Evolutionary conservation across 352 stramenopile species (phyloP), one percentile per base, ranked within the genome.

Genomic region (Phytophthora constricta): DNA sequence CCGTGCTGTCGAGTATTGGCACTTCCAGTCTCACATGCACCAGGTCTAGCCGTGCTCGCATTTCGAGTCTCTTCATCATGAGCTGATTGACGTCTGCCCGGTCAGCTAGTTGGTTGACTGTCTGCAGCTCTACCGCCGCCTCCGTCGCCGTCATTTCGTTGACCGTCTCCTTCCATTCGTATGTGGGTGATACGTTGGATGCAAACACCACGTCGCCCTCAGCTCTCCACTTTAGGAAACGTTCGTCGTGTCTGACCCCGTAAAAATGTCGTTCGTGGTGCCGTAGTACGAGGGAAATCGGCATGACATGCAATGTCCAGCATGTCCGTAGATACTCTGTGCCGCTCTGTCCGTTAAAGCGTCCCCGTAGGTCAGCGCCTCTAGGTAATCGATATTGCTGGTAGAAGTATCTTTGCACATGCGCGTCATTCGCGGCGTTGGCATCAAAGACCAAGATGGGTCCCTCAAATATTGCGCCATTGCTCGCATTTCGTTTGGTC

Each of bases 391-490:
- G 10, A 16, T 48, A 54, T 0, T 19, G 13, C 25, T 54, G 46
- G 43, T 54, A 62, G 16, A 52, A 22, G 20, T 65, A 59, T 2
- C 34, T 7, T 11, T 65, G 48, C 2, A 59, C 17, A 23, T 65
- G 58, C 10, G 58, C 58, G 26, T 65, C 47, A 1, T n/a, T 37
- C n/a, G 26, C 16, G 0, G 22, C 8, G 4, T 43, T 47, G 5
- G 41, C 27, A 23, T 58, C 58, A 0, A 65, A 8, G 5, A 58
- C 58, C 5, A 58, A 1, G 1, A 64, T 11, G 1, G 57, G 57
- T 33, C 39, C 2, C 46, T 10, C 10, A 58, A 14, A 25, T 42
- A 57, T 26, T 65, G 58, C 3, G 47, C 58, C 47, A 58, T 53
- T 45, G 46, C 58, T 0, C 58, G 22, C 2, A 65, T 33, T 22